Base-by-base conservation (phyloP, 805 yeast species). In the Candida incommunis region DNA sequence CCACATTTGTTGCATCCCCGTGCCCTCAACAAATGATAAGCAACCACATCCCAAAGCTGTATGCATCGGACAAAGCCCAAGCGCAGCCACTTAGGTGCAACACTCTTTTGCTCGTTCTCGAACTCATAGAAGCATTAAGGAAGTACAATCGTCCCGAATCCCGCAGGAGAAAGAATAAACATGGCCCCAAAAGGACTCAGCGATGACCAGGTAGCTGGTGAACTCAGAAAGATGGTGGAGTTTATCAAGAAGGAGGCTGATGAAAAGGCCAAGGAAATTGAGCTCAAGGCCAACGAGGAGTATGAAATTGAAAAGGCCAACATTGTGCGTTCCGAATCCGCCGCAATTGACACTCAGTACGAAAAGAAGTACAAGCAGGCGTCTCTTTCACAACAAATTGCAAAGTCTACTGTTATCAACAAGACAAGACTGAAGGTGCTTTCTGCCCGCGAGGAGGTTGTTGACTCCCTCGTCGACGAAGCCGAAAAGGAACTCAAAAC, bases 161-260 rank as follows among this genome's bases (percentile, higher is more conserved):
- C n/a, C n/a, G n/a, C n/a, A n/a, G n/a, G n/a, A n/a, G n/a, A n/a
- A n/a, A n/a, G n/a, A n/a, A n/a, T n/a, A n/a, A 31, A 31, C 9
- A 31, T 31, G 37, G 37, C 18, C n/a, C 18, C n/a, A 5, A 31
- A 31, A 7, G 37, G 37, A 13, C n/a, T 31, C 18, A 31, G 18
- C n/a, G 37, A 31, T n/a, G 18, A 31, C 37, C 37, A 31, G 37
- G 97, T 90, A 55, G 87, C 82, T 60, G 86, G 86, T 56, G 98
- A 92, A 72, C 83, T 92, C 66, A 80, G 80, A 64, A 92, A 92
- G 73, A 92, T 92, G 96, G 95, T 90, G 64, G 88, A 94, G 62
- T 92, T 92, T 79, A 92, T 92, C 75, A 85, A 82, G 69, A 92
- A 90, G 76, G 99, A 92, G 70, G 99, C 99, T 34, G 94, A 88